Evolutionary conservation across 805 yeast genomes (phyloP).

Genomic region (Candida tallmaniae): DNA sequence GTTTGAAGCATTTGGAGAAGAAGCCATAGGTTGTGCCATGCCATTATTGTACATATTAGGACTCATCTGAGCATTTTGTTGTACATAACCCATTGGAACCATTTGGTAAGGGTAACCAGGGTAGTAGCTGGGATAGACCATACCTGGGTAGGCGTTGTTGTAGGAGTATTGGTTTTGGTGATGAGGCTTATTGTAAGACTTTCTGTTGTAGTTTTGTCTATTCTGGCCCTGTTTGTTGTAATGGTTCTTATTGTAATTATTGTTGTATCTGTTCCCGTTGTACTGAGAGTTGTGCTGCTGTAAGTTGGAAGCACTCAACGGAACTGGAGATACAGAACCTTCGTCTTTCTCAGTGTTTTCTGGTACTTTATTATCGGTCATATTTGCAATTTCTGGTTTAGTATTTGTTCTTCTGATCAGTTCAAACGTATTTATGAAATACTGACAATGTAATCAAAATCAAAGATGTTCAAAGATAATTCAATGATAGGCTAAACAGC

Average conservation of each 20-base stretch:
- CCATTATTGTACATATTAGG: constrained; percentile 4
- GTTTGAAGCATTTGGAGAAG: constrained; percentile 4
- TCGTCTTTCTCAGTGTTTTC: constrained; percentile 3
- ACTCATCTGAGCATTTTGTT: constrained; percentile 4
- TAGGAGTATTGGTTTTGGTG: constrained; percentile 18
- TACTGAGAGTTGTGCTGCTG: constrained; percentile 13
- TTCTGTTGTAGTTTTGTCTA: constrained; percentile 10
- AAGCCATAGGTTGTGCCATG: background rate
- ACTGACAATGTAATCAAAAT: too few species aligned
- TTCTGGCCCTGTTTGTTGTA: constrained; percentile 5
- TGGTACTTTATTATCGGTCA: constrained; percentile 1
- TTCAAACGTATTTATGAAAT: too few species aligned
- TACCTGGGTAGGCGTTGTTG: constrained; percentile 14
- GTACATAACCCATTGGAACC: constrained; percentile 13
- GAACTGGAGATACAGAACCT: constrained; percentile 7
- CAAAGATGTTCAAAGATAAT: too few species aligned
- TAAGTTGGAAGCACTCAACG: constrained; percentile 11
- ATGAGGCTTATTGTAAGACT: constrained; percentile 15
- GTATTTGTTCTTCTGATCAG: too few species aligned
- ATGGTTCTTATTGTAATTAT: constrained; percentile 14
- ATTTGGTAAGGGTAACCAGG: constrained; percentile 21
- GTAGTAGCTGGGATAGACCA: constrained; percentile 19
- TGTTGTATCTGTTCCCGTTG: constrained; percentile 1
- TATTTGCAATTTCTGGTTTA: too few species aligned
- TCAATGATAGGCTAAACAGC: too few species aligned